Evolutionary conservation across 2,329 filamentous ascomycete genomes (phyloP).

Genomic region (Cladosporium sp.): DNA sequence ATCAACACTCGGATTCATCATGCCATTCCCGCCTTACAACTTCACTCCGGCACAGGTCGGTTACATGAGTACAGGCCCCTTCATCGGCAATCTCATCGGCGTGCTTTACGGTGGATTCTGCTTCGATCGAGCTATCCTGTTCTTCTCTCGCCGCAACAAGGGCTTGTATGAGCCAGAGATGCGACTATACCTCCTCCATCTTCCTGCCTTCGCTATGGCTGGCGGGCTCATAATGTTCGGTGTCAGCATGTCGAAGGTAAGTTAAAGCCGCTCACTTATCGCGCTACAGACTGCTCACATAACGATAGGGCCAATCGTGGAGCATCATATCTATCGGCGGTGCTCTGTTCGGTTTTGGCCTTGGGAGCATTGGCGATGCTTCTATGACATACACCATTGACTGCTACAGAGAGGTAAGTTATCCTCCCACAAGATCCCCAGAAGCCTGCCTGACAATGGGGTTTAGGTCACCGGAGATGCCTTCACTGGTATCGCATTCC

Average conservation of each 20-base stretch:
- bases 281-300: background rate
- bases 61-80: conserved; percentile 52
- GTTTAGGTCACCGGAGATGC: background rate
- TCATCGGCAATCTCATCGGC: conserved; percentile 35
- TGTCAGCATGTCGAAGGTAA: background rate
- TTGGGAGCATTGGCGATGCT: conserved; percentile 23
- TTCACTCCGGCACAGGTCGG: conserved; percentile 51
- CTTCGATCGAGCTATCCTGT: conserved; percentile 27
- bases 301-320: background rate
- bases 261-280: background rate
- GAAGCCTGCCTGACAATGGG: background rate
- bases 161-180: conserved; percentile 32
- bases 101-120: conserved; percentile 22
- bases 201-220: background rate
- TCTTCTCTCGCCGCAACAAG: conserved; percentile 28
- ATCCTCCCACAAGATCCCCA: background rate
- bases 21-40: conserved; percentile 42
- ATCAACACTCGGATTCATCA: conserved; percentile 38
- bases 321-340: background rate
- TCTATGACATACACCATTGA: conserved; percentile 29
- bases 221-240: background rate
- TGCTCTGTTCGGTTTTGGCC: conserved; percentile 27
- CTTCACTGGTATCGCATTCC: conserved; percentile 20
- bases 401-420: conserved; percentile 25
- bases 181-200: background rate